phyloP scores from a whole-genome alignment of 495 filamentous ascomycete species.

The Neurospora terricola region DNA sequence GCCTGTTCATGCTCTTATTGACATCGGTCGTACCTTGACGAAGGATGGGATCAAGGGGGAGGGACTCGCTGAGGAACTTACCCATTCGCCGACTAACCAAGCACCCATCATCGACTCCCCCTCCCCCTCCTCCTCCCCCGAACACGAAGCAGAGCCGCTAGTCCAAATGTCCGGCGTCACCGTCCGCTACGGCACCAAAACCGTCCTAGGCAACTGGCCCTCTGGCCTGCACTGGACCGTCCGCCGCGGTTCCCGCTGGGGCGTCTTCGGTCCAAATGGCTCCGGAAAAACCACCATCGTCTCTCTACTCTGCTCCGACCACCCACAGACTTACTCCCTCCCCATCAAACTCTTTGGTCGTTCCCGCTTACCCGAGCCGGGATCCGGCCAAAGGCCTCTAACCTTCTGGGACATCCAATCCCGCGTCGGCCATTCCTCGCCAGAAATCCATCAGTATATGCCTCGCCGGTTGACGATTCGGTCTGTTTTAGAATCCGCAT shows the following conservation, averaged over 20 bases:
- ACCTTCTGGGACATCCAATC: slow-evolving; percentile 88
- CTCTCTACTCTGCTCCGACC: slow-evolving; percentile 87
- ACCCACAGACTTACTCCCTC: slow-evolving; percentile 84
- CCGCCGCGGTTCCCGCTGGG: slow-evolving; percentile 76
- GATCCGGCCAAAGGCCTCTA: slow-evolving; percentile 56
- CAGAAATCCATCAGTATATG: slow-evolving; percentile 90
- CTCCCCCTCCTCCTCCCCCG: too few relatives aligned
- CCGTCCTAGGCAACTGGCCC: slow-evolving; percentile 70
- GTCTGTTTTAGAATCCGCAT: slow-evolving; percentile 70
- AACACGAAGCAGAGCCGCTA: too few relatives aligned
- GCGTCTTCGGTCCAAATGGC: slow-evolving; percentile 82
- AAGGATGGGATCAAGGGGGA: slow-evolving; percentile 32
- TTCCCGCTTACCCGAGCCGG: slow-evolving; percentile 60
- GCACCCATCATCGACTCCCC: neutral
- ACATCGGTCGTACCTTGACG: slow-evolving; percentile 40
- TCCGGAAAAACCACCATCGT: slow-evolving; percentile 88
- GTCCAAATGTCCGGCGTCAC: slow-evolving; percentile 78
- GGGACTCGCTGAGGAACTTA: slow-evolving; percentile 15
- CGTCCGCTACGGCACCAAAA: slow-evolving; percentile 69
- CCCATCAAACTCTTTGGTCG: slow-evolving; percentile 80
- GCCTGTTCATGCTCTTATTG: slow-evolving; percentile 37
- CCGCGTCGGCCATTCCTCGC: slow-evolving; percentile 83
- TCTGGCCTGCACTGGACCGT: slow-evolving; percentile 75
- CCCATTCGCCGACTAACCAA: neutral
- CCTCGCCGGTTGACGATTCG: slow-evolving; percentile 67